Conservation (phyloP, 2,329 filamentous ascomycete species). For the Aspergillus sp. region DNA sequence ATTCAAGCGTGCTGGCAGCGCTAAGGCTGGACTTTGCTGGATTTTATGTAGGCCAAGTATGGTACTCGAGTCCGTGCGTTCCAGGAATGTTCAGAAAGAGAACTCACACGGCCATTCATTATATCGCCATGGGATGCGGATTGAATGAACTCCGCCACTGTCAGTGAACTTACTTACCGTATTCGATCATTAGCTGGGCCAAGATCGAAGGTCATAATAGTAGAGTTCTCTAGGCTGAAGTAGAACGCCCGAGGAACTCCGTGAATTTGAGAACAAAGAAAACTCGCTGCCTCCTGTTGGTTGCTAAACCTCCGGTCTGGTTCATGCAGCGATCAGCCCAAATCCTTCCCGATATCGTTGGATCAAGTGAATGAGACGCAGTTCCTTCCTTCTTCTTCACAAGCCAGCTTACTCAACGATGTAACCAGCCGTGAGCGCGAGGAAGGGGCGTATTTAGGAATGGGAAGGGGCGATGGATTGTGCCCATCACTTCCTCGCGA, state of each 20-base stretch:
- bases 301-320: background rate
- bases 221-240: too few species aligned
- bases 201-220: too few species aligned
- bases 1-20: too few species aligned
- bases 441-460: background rate
- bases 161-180: too few species aligned
- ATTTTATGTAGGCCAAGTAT: too few species aligned
- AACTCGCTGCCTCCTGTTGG: background rate
- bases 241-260: background rate
- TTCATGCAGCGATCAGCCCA: background rate
- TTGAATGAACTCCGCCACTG: too few species aligned
- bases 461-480: background rate
- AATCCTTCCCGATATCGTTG: background rate
- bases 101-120: too few species aligned
- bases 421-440: background rate
- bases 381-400: background rate
- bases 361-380: background rate
- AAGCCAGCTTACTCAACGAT: background rate
- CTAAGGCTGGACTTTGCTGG: too few species aligned
- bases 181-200: too few species aligned
- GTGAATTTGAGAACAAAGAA: background rate
- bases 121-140: too few species aligned
- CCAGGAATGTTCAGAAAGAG: too few species aligned
- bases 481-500: background rate
- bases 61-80: too few species aligned